Conservation (phyloP, 345 rosid genomes). For the Citrus cavaleriei region DNA sequence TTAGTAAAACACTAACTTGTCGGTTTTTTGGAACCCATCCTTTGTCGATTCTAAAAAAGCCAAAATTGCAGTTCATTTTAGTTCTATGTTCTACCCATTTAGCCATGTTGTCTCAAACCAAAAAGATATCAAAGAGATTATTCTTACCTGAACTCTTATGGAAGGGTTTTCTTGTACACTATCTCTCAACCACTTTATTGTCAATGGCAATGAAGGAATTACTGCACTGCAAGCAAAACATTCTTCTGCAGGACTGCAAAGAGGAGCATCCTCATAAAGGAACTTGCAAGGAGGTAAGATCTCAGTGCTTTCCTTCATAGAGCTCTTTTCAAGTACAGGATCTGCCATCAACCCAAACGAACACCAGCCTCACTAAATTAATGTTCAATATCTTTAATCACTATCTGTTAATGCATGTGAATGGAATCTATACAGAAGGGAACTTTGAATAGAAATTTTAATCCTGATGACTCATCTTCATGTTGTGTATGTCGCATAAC, state of each 20-base stretch:
- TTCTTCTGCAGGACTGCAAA: constrained; percentile 32
- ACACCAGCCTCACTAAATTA: not conserved
- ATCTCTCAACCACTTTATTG: constrained; percentile 57
- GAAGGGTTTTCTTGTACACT: constrained; percentile 48
- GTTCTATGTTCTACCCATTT: not conserved
- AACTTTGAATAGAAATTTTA: not conserved
- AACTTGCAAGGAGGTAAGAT: constrained; percentile 53
- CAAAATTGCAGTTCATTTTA: not conserved
- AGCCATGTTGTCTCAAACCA: not conserved
- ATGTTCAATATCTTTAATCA: not conserved
- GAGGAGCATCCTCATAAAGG: constrained; percentile 49
- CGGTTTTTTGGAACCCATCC: not conserved
- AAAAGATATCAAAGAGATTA: not conserved
- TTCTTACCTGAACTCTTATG: constrained; percentile 40
- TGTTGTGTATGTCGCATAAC: not conserved
- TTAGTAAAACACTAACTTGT: too few relatives aligned
- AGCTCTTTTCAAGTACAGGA: constrained; percentile 32
- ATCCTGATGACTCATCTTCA: not conserved
- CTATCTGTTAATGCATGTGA: not conserved
- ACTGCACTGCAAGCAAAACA: constrained; percentile 43
- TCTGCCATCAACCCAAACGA: constrained; percentile 31
- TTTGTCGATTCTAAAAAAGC: not conserved
- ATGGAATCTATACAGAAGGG: not conserved
- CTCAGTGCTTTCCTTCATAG: constrained; percentile 19
- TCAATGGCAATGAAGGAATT: constrained; percentile 47